These are phyloP conservation scores for Candida lessepsii DNA, from an alignment of 805 yeast genomes.

Conservation along the genomic window DNA sequence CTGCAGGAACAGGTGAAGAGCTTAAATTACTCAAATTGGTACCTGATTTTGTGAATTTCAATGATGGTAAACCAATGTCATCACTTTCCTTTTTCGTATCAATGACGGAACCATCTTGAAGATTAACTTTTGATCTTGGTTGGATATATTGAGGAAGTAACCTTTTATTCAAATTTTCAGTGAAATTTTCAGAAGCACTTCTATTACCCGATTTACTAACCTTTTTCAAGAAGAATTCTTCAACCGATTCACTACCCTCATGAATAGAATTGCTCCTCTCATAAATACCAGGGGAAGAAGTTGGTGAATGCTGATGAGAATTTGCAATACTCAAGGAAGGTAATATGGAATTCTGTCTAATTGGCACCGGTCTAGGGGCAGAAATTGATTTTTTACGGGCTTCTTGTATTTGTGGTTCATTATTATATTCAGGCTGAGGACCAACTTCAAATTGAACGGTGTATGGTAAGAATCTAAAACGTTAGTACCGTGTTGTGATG, in stretches of 20 bases:
- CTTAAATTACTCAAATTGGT: conserved; percentile 21
- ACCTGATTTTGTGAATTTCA: conserved; percentile 34
- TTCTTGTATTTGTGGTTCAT: conserved; percentile 1
- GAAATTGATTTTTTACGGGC: conserved; percentile 5
- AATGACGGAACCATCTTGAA: conserved; percentile 31
- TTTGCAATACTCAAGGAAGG: conserved; percentile 40
- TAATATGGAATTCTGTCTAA: conserved; percentile 25
- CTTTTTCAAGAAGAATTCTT: conserved; percentile 15
- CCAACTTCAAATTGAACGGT: conserved; percentile 65
- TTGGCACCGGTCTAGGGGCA: conserved; percentile 12
- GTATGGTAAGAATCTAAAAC: conserved; percentile 64
- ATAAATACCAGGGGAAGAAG: conserved; percentile 7
- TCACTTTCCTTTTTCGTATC: conserved; percentile 31
- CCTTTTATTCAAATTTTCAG: conserved; percentile 27
- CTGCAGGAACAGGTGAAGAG: conserved; percentile 1
- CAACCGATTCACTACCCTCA: conserved; percentile 12
- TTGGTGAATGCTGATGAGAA: conserved; percentile 15
- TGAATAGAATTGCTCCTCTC: neutral
- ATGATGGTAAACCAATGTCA: conserved; percentile 34
- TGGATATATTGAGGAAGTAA: conserved; percentile 37
- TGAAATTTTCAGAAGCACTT: conserved; percentile 8
- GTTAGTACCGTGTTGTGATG: conserved; percentile 20
- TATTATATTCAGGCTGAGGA: conserved; percentile 11
- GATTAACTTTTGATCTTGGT: conserved; percentile 42
- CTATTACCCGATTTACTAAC: neutral